phyloP scores from a whole-genome alignment of 1,139 yeast species.

The Yamadazyma membranifaciens region DNA sequence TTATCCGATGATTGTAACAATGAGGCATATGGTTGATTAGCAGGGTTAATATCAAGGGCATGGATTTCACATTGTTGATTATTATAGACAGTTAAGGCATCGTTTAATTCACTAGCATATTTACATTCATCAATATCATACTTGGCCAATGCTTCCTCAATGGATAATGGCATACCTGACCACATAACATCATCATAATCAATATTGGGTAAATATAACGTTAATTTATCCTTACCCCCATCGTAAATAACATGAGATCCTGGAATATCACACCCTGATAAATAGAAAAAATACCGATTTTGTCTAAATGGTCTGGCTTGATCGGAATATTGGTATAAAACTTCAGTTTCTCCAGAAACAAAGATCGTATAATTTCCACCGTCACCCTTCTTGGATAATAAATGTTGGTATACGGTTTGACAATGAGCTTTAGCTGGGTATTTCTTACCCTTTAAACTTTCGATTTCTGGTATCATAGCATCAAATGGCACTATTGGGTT shows the following conservation, averaged over 20 bases:
- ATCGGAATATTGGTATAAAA: conserved; percentile 75
- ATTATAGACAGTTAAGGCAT: conserved; percentile 1
- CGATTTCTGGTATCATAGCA: conserved; percentile 6
- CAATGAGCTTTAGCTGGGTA: conserved; percentile 82
- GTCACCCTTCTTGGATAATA: conserved; percentile 21
- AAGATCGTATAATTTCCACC: conserved; percentile 25
- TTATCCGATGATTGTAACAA: conserved; percentile 39
- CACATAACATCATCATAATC: conserved; percentile 93
- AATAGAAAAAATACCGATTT: conserved; percentile 83
- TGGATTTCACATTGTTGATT: neutral
- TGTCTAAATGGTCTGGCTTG: conserved; percentile 80
- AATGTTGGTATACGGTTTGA: conserved; percentile 45
- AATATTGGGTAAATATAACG: conserved; percentile 75
- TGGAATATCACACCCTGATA: conserved; percentile 82
- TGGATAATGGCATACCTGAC: conserved; percentile 82
- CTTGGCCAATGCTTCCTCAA: conserved; percentile 60
- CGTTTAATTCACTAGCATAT: conserved; percentile 45
- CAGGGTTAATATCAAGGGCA: conserved; percentile 34
- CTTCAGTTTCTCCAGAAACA: conserved; percentile 65
- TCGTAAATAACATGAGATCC: conserved; percentile 70
- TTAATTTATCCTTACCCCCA: conserved; percentile 52
- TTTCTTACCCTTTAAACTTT: conserved; percentile 33
- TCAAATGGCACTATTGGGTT: conserved; percentile 3
- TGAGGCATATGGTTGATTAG: conserved; percentile 28
- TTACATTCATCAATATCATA: conserved; percentile 83